phyloP scores from a whole-genome alignment of 495 filamentous ascomycete genomes.

The Aspergillus mulundensis region DNA sequence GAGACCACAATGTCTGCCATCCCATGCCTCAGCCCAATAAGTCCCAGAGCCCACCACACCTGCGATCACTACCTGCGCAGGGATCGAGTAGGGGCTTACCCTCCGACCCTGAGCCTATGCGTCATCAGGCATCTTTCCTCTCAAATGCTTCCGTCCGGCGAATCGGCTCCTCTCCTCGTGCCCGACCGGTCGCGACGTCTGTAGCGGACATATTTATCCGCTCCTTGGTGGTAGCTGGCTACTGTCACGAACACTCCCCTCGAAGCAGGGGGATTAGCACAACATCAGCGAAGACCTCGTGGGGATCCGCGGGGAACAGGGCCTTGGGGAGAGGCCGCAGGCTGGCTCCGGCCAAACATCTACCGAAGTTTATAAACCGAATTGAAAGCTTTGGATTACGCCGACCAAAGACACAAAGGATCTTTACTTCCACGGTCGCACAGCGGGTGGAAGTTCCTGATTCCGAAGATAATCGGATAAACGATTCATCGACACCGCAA shows the following conservation, averaged over 20 bases:
- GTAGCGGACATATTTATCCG: constrained; percentile 57
- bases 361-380: constrained; percentile 19
- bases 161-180: constrained; percentile 33
- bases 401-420: constrained; percentile 24
- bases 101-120: constrained; percentile 29
- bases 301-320: constrained; percentile 13
- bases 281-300: constrained; percentile 16
- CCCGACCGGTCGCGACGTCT: constrained; percentile 39
- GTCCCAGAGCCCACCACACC: constrained; percentile 49
- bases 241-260: constrained; percentile 55
- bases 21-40: constrained; percentile 61
- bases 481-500: neutral
- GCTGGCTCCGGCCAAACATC: constrained; percentile 17
- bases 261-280: constrained; percentile 29
- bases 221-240: constrained; percentile 59
- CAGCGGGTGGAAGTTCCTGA: constrained; percentile 18
- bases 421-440: constrained; percentile 30
- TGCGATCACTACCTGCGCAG: constrained; percentile 46
- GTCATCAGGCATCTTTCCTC: constrained; percentile 23
- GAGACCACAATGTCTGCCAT: constrained; percentile 58
- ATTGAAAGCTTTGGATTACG: constrained; percentile 15
- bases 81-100: constrained; percentile 39
- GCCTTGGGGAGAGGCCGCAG: constrained; percentile 8
- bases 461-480: constrained; percentile 6
- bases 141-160: constrained; percentile 32